Percentiles rank a stretch among this genome's conserved stretches.
Conservation (phyloP, 2,329 filamentous ascomycete species). For the Ceratocystis papillata region DNA sequence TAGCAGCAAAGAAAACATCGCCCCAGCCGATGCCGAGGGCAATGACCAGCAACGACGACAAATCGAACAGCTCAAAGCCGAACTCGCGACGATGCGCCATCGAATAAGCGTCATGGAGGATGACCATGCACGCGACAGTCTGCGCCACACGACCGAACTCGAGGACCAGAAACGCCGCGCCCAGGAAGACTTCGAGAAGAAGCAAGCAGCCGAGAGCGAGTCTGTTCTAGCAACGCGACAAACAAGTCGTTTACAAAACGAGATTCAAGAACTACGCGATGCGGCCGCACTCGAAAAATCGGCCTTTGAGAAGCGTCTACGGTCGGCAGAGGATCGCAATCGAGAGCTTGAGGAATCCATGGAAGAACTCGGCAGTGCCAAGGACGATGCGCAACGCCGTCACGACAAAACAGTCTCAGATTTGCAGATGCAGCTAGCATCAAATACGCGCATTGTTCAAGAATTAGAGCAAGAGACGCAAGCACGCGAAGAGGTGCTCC, state of each 20-base stretch:
- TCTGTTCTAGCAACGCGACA: constrained; percentile 41
- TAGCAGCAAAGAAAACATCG: constrained; percentile 50
- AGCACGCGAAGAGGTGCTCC: constrained; percentile 45
- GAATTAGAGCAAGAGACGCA: constrained; percentile 51
- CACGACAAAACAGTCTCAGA: constrained; percentile 46
- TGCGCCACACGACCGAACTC: constrained; percentile 74
- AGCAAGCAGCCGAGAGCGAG: constrained; percentile 49
- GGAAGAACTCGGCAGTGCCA: constrained; percentile 54
- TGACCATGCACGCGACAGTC: constrained; percentile 66
- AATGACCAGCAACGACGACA: constrained; percentile 47
- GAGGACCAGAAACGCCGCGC: constrained; percentile 68
- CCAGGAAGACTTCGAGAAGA: constrained; percentile 71
- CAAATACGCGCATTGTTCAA: constrained; percentile 40
- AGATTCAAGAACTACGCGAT: constrained; percentile 44
- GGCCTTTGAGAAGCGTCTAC: constrained; percentile 55
- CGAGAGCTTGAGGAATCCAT: constrained; percentile 66
- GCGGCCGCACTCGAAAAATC: constrained; percentile 46
- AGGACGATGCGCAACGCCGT: constrained; percentile 58
- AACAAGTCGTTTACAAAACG: constrained; percentile 40
- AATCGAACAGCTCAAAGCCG: constrained; percentile 74
- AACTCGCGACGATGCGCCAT: constrained; percentile 79
- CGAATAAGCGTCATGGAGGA: constrained; percentile 78
- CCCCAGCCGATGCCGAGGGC: constrained; percentile 47
- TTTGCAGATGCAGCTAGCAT: constrained; percentile 42
- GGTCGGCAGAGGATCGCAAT: constrained; percentile 64